Evolutionary conservation across 257 asterid species (phyloP).

Genomic region (Plectranthus barbatus): DNA sequence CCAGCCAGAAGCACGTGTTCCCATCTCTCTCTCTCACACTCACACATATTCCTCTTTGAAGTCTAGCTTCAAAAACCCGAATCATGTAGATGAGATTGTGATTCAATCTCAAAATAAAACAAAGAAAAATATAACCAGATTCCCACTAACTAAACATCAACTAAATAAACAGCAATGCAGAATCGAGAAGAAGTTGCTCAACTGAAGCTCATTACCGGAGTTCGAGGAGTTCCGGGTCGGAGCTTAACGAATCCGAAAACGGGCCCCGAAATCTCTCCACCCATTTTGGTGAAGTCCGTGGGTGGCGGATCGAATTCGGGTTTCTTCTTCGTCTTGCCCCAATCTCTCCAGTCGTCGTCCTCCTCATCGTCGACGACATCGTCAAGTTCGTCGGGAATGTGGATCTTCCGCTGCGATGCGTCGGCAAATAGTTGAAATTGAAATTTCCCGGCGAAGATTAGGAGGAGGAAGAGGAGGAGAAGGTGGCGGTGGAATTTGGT

Average conservation of each 20-base stretch:
- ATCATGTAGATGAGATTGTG: neutral
- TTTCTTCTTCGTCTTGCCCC: constrained; percentile 57
- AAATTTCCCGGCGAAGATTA: constrained; percentile 26
- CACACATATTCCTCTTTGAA: neutral
- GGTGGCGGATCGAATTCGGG: constrained; percentile 78
- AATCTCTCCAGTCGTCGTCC: constrained; percentile 71
- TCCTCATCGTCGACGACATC: constrained; percentile 86
- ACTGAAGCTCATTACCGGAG: constrained; percentile 33
- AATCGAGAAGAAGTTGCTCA: neutral
- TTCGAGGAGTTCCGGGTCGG: constrained; percentile 60
- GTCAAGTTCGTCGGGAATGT: constrained; percentile 72
- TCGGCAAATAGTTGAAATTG: constrained; percentile 20
- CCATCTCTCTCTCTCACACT: neutral
- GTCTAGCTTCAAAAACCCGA: neutral
- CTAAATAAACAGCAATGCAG: neutral
- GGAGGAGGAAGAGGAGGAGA: constrained; percentile 27
- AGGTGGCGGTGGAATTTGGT: constrained; percentile 4
- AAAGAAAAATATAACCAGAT: neutral
- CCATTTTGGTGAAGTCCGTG: constrained; percentile 38
- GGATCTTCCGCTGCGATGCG: constrained; percentile 55
- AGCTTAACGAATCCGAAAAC: constrained; percentile 89
- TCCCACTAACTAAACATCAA: neutral
- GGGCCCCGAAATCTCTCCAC: constrained; percentile 57
- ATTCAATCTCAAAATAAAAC: neutral
- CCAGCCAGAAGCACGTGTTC: constrained; percentile 12